Conservation (phyloP, 1,139 yeast genomes). For the Blastobotrys indianensis region DNA sequence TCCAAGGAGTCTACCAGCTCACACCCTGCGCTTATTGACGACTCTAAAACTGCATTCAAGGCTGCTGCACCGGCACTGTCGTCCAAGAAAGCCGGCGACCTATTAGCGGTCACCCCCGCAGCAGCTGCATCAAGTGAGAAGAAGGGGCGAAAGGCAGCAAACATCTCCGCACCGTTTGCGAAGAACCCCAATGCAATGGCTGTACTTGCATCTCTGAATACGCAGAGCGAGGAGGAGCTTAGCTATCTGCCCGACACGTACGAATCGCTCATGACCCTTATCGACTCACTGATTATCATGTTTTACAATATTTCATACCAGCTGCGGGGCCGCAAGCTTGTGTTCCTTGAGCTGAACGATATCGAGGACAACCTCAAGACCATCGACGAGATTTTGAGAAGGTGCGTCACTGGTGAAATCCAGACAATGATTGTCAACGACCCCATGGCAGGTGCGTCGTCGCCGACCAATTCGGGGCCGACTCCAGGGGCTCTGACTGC, state of each 20-base stretch:
- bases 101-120: conserved; percentile 1
- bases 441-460: neutral
- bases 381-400: conserved; percentile 9
- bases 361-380: conserved; percentile 11
- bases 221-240: conserved; percentile 15
- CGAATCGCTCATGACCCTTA: conserved; percentile 15
- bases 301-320: conserved; percentile 12
- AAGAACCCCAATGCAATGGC: conserved; percentile 11
- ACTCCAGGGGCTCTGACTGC: conserved; percentile 3
- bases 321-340: conserved; percentile 8
- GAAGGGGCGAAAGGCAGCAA: conserved; percentile 4
- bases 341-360: conserved; percentile 11
- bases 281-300: conserved; percentile 15
- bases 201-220: conserved; percentile 9
- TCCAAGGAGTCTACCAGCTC: neutral
- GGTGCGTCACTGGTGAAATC: conserved; percentile 8
- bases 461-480: neutral
- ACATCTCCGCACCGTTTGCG: conserved; percentile 9
- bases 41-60: conserved; percentile 7
- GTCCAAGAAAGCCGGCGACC: neutral
- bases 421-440: neutral
- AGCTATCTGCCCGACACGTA: conserved; percentile 18
- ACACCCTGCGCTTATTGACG: conserved; percentile 1
- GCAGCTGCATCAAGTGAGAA: conserved; percentile 1
- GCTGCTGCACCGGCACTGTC: conserved; percentile 1